Conservation (phyloP, 768 basidiomycete species). For the Podaxis mareebaensis region DNA sequence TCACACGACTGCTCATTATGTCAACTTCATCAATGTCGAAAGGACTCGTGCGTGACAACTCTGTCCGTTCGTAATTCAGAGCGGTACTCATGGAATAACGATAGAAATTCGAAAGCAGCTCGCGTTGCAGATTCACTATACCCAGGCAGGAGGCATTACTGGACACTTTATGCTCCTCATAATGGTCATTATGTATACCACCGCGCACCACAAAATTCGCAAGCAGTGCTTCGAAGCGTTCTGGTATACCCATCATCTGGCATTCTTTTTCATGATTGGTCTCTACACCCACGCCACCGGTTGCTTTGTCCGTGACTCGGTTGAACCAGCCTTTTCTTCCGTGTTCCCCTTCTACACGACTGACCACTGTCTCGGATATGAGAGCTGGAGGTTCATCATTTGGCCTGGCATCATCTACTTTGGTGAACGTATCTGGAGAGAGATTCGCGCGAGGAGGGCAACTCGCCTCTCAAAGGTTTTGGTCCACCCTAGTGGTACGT, state of each 20-base stretch:
- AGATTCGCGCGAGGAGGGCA: conserved; percentile 74
- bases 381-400: conserved; percentile 88
- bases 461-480: conserved; percentile 85
- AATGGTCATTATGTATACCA: conserved; percentile 92
- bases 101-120: conserved; percentile 77
- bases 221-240: conserved; percentile 92
- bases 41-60: conserved; percentile 61
- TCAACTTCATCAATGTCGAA: conserved; percentile 93
- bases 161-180: conserved; percentile 95
- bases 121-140: conserved; percentile 86
- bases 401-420: conserved; percentile 93
- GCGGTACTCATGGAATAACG: conserved; percentile 4
- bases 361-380: conserved; percentile 87
- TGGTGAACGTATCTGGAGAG: conserved; percentile 81
- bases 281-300: conserved; percentile 91
- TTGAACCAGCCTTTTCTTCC: conserved; percentile 63
- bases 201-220: conserved; percentile 87
- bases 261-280: conserved; percentile 92
- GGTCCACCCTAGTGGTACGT: conserved; percentile 82
- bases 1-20: conserved; percentile 91
- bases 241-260: conserved; percentile 96
- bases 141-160: conserved; percentile 87
- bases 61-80: background rate
- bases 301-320: conserved; percentile 91
- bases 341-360: conserved; percentile 88